Evolutionary conservation across 176 grass and related monocot species (phyloP), one percentile per base, ranked within the genome.

Genomic region (Avena sativa): DNA sequence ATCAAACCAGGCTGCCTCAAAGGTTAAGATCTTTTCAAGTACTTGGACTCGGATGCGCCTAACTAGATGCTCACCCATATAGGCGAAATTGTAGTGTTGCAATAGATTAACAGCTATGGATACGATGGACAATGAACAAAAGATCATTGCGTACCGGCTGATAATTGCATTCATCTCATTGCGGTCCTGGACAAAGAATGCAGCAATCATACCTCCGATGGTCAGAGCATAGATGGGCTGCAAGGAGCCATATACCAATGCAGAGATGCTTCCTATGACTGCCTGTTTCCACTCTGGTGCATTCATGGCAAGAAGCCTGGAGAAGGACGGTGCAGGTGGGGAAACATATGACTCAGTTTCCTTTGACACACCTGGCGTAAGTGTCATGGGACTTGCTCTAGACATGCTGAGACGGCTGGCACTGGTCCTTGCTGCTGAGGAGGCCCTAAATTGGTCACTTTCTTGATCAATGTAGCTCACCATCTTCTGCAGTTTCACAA

Each of bases 1-100:
- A 83, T 98, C 97, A 79, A 96, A 99, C 94, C 94, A 99, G 74
- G 97, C 97, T 10, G 92, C 79, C 76, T 99, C 97, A 81, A 99
- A 99, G 7, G 92, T 99, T 53, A 99, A 88, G 57, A 99, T 92
- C 78, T 96, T 99, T 83, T 99, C 92, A 9, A 99, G 89, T 44
- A 96, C 92, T 76, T 88, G 86, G 7, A 99, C 87, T 70, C 97
- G 84, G 62, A 99, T 92, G n/a, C 97, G 88, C 84, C 94, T 94
- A 17, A 95, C 93, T 71, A 99, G 84, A 56, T 94, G 94, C 92
- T 96, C 94, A 7, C 97, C 97, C 97, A 96, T 99, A 81, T 88
- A 91, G 2, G 94, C 97, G 55, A 99, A 98, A 71, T 91, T 98
- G 85, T 94, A 94, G 71, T 98, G 97, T 46, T 98, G 97, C 83